Evolutionary conservation across 768 basidiomycete species (phyloP).

Genomic region (Auriscalpium microsporum): DNA sequence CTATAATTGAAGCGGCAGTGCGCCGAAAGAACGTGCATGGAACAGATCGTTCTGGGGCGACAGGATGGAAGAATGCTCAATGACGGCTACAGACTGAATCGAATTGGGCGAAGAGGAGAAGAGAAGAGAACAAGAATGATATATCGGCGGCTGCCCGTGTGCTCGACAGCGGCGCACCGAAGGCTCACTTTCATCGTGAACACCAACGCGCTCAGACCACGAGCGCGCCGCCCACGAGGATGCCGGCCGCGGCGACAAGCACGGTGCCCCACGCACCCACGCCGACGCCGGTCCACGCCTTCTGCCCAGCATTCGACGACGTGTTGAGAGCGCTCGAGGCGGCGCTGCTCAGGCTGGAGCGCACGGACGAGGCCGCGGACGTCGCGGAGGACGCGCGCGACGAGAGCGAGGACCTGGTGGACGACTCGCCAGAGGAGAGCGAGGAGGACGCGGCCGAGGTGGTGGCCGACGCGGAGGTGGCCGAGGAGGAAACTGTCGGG

Average conservation of each 20-base stretch:
- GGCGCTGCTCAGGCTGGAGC: neutral
- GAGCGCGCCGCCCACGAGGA: neutral
- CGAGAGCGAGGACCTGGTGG: neutral
- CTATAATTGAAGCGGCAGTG: no score
- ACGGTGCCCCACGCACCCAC: neutral
- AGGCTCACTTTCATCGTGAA: neutral
- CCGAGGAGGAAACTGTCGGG: neutral
- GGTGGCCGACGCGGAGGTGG: neutral
- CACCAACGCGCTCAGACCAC: neutral
- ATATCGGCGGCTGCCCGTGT: no score
- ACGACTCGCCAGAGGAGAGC: neutral
- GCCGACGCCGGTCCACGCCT: neutral
- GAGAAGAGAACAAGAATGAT: no score
- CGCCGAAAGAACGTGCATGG: no score
- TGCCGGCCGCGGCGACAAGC: neutral
- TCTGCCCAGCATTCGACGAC: neutral
- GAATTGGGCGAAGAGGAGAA: no score
- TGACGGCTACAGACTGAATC: no score
- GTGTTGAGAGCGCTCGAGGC: neutral
- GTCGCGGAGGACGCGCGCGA: neutral
- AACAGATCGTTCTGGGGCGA: no score
- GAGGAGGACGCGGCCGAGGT: neutral
- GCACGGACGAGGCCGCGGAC: neutral
- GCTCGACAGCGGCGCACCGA: no score
- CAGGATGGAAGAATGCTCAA: no score